Conservation (phyloP, 495 filamentous ascomycete species). For the Penicillium canariense region DNA sequence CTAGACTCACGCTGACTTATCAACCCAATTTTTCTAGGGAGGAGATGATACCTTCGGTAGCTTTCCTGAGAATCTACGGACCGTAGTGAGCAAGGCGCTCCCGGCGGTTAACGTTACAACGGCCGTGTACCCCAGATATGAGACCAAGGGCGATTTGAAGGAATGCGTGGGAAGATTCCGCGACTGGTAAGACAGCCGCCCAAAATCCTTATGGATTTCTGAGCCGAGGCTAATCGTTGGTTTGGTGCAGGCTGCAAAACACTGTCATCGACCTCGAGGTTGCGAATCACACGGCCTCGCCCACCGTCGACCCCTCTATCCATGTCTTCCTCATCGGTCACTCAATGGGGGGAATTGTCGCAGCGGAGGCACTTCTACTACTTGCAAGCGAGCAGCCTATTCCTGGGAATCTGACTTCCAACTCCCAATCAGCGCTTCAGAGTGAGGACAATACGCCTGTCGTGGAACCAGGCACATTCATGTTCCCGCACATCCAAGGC, state of each 20-base stretch:
- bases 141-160: conserved; percentile 83
- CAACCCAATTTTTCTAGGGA: conserved; percentile 54
- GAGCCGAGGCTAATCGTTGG: not conserved
- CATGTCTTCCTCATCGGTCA: conserved; percentile 84
- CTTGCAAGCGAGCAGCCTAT: conserved; percentile 69
- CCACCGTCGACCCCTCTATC: conserved; percentile 86
- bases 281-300: conserved; percentile 72
- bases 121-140: conserved; percentile 83
- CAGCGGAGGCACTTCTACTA: conserved; percentile 76
- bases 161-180: conserved; percentile 78
- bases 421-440: conserved; percentile 9
- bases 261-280: conserved; percentile 95
- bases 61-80: conserved; percentile 73
- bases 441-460: conserved; percentile 23
- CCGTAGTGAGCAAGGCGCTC: conserved; percentile 65
- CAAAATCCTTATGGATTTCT: not conserved
- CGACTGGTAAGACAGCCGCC: conserved; percentile 63
- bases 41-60: conserved; percentile 81
- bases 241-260: conserved; percentile 68
- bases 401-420: conserved; percentile 26
- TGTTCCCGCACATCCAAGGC: conserved; percentile 73
- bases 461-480: conserved; percentile 42
- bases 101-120: conserved; percentile 69
- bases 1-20: not conserved
- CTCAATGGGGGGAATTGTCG: conserved; percentile 96